These are phyloP conservation scores for Verbascum thapsus DNA, from an alignment of 257 asterid genomes.

Conservation along the genomic window DNA sequence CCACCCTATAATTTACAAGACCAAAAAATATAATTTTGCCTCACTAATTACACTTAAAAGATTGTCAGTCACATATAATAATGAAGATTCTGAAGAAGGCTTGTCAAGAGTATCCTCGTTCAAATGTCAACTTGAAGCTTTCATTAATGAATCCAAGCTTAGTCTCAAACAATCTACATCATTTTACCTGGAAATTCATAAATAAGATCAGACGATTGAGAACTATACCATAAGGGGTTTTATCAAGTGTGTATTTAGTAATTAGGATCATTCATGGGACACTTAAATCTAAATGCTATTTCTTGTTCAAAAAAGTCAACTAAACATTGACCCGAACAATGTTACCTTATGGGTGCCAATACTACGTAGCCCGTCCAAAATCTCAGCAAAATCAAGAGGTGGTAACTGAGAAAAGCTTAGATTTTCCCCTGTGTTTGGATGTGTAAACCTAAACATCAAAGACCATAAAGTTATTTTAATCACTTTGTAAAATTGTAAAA, in stretches of 20 bases:
- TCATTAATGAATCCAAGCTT: no score
- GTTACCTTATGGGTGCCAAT: constrained; percentile 58
- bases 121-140: no score
- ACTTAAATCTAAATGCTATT: no score
- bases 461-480: neutral
- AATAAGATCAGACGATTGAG: neutral
- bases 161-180: neutral
- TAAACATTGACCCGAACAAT: neutral
- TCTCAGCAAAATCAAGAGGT: constrained; percentile 75
- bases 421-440: constrained; percentile 70
- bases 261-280: no score
- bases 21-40: no score
- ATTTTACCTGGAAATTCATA: constrained; percentile 18
- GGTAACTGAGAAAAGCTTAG: constrained; percentile 72
- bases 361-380: constrained; percentile 57
- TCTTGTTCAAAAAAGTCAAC: neutral
- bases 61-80: no score
- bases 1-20: no score
- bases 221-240: neutral
- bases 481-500: neutral
- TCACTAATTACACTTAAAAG: no score
- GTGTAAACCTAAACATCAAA: constrained; percentile 56
- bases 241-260: neutral
- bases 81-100: no score
- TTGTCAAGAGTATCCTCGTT: no score